Base-by-base conservation (phyloP, 2,329 filamentous ascomycete species). In the Calycina herbarum region DNA sequence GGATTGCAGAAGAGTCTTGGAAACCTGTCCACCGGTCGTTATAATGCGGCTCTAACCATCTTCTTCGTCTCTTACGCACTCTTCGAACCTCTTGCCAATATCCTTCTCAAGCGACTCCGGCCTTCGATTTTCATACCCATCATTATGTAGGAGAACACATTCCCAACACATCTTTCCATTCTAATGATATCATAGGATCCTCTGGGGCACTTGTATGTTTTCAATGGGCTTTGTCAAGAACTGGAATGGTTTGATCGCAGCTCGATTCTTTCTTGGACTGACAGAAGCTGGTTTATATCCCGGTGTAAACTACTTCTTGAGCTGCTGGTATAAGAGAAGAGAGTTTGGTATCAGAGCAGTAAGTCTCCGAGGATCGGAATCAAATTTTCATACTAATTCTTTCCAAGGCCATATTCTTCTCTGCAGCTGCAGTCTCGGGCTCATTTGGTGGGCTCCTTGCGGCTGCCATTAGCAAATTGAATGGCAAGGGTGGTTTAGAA, bases 41-140 rank as follows among this genome's bases (percentile, higher is more conserved):
- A 90, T 78, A 93, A 92, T 77, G 90, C 87, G 17, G 82, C 82
- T n/a, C 81, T 93, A 69, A 89, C 88, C 64, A 91, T 93, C 74
- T 93, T 94, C 80, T 94, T 93, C 77, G 84, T 93, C 1, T 89
- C 91, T 0, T 94, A 93, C 75, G 81, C 90, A 70, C 73, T 90
- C 61, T 83, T 85, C 70, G 87, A 91, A 79, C 90, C 93, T 63
- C 88, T 88, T 0, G 89, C 86, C 71, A 90, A 90, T 74, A 85
- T 93, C 63, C 77, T 92, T 42, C 79, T 93, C 60, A 92, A 92
- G 79, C 81, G 78, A 67, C 79, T 88, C 64, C 85, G 82, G 68
- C 89, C 89, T 2, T 92, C 89, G 58, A 79, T 93, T 64, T 96
- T 95, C 75, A 86, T 94, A 64, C 90, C 92, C 2, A 79, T 84